Evolutionary conservation across 2,329 filamentous ascomycete genomes (phyloP), one percentile per base, ranked within the genome.

Genomic region (Talaromyces marneffei): DNA sequence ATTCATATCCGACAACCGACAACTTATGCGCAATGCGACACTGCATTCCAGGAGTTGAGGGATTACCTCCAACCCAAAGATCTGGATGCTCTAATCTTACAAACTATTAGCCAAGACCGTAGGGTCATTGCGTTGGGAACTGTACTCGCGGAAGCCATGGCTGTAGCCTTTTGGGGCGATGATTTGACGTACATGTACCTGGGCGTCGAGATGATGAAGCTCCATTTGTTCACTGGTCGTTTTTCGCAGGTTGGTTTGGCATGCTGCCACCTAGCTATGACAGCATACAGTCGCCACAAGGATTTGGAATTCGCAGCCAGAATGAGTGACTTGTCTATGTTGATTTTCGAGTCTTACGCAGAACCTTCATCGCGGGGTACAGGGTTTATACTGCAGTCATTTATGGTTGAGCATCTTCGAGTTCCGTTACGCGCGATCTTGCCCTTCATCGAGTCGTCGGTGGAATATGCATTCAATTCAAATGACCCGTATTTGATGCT

Each of bases 21-120:
- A 1, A 87, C 84, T 0, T 92, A 87, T 71, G 86, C 92, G 66
- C 85, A 88, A 66, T 95, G 91, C 68, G 92, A 97, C 70, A 77
- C 78, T 18, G 85, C 88, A 59, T 96, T 94, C 67, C 81, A 86
- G 66, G 79, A 81, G 57, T 77, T 88, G 18, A 81, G 83, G n/a
- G 72, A 80, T 2, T 81, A 82, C 68, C 81, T 92, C 12, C 82
- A 83, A 69, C 81, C 77, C 44, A 83, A 83, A 74, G 86, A 85
- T 46, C 77, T 75, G 31, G 70, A 73, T 9, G 69, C 70, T 23
- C 66, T 79, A 46, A 66, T 76, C 35, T 67, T 72, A 23, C 74
- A 71, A 53, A 75, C 79, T 6, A 63, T 77, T 42, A 78, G 75
- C 65, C 71, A 77, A 48, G 77, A 80, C 63, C 72, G 72, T 14